A percentile compares a stretch with the other conserved stretches of the same genome.
Evolutionary conservation across 768 basidiomycete genomes (phyloP).

Genomic region (Mycena crocata): DNA sequence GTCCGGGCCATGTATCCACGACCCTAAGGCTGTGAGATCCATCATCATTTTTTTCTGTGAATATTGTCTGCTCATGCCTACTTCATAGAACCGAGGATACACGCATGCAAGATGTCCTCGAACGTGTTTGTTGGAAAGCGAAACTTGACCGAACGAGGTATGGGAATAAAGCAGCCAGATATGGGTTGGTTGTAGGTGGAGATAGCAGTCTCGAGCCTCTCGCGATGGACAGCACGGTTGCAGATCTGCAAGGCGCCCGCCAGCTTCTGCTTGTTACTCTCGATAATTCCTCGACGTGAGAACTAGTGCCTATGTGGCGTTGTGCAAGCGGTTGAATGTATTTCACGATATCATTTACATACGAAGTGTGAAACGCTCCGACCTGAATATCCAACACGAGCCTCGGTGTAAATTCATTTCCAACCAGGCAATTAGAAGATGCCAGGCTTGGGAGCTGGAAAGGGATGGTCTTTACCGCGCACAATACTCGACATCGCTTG

Average conservation of each 20-base stretch:
- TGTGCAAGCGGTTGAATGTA: too few species aligned
- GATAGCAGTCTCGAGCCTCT: background rate
- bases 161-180: too few species aligned
- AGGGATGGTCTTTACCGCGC: background rate
- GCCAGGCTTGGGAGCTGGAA: background rate
- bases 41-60: background rate
- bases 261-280: background rate
- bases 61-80: background rate
- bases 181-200: background rate
- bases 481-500: background rate
- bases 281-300: background rate
- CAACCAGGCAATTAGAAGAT: background rate
- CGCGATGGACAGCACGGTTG: background rate
- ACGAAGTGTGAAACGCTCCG: too few species aligned
- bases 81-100: background rate
- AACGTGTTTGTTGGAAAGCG: background rate
- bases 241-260: background rate
- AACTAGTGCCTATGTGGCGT: too few species aligned
- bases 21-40: background rate
- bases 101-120: background rate
- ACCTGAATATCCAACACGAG: too few species aligned
- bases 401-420: background rate
- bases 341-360: too few species aligned
- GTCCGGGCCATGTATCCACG: background rate
- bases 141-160: background rate